Evolutionary conservation across 345 rosid genomes (phyloP).

Genomic region (Rhodamnia rubescens): DNA sequence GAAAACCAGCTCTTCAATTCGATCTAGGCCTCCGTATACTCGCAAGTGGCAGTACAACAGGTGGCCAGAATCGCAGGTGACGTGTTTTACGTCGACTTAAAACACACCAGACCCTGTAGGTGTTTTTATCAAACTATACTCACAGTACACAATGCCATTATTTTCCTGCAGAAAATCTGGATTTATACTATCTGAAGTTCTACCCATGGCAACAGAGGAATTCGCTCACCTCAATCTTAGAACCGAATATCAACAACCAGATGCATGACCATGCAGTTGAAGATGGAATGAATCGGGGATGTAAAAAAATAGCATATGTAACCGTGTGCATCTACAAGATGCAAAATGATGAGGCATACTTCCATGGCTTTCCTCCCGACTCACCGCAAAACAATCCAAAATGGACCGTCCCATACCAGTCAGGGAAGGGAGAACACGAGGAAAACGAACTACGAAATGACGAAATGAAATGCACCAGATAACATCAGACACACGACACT

Average conservation of each 20-base stretch:
- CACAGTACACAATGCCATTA: neutral
- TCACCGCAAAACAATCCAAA: neutral
- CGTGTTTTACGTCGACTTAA: neutral
- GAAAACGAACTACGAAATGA: neutral
- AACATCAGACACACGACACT: neutral
- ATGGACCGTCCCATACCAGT: neutral
- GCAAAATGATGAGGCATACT: neutral
- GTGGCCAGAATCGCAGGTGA: neutral
- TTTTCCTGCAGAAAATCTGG: neutral
- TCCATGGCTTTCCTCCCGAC: neutral
- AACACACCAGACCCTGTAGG: neutral
- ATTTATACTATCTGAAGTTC: neutral
- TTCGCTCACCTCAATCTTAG: neutral
- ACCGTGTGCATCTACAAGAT: neutral
- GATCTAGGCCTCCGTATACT: neutral
- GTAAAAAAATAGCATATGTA: neutral
- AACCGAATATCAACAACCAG: neutral
- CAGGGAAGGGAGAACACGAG: neutral
- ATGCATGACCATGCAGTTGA: neutral
- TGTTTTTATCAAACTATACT: neutral
- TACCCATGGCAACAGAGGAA: neutral
- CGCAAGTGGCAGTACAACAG: neutral
- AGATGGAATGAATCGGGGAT: neutral
- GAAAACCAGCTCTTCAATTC: neutral
- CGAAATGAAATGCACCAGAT: neutral